Base-by-base conservation (phyloP, 1,284 basidiomycete species). In the Amylostereum chailletii region DNA sequence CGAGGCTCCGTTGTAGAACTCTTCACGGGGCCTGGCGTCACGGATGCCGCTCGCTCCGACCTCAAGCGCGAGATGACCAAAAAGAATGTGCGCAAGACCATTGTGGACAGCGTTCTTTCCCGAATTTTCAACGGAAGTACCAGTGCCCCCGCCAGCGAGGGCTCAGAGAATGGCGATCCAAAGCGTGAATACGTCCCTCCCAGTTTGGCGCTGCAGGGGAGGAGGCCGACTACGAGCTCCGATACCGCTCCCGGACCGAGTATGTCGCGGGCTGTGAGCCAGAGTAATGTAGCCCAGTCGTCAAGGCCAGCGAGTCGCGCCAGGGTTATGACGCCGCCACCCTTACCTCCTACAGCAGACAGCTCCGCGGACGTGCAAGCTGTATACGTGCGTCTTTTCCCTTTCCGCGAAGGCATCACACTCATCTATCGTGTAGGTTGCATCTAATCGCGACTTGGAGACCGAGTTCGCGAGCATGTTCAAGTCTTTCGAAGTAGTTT, bases 61-160 rank as follows among this genome's bases (percentile, higher is more conserved):
- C 74, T 99, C 48, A 97, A 97, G 71, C 94, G 90, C 62, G 89
- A 94, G 62, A 76, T 99, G 74, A 67, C 79, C 2, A 89, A 86
- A 63, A 87, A 88, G 64, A 79, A 77, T 45, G 88, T 95, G 34
- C 78, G 93, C 42, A 96, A 95, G 66, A 81, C 83, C 4, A 94
- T 94, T 38, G 79, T 83, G 10, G 87, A 90, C 54, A 71, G 71
- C 48, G 77, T 90, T 2, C 71, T 87, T 6, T 65, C 71, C 48
- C 82, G 81, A 60, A 70, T 90, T 11, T 70, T 88, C 48, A 68
- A 66, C 37, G 65, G 67, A 49, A 56, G 63, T 30, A 62, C 65
- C 9, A 72, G 69, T 56, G 71, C 67, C 41, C 69, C 72, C 2
- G 67, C 68, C 38, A 80, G 76, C 60, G 71, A 70, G 26, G 79